Percentiles rank a stretch among this genome's conserved stretches.
These are phyloP conservation scores for Syzygium syzygioides DNA, from an alignment of 441 rosid species.

Conservation along the genomic window DNA sequence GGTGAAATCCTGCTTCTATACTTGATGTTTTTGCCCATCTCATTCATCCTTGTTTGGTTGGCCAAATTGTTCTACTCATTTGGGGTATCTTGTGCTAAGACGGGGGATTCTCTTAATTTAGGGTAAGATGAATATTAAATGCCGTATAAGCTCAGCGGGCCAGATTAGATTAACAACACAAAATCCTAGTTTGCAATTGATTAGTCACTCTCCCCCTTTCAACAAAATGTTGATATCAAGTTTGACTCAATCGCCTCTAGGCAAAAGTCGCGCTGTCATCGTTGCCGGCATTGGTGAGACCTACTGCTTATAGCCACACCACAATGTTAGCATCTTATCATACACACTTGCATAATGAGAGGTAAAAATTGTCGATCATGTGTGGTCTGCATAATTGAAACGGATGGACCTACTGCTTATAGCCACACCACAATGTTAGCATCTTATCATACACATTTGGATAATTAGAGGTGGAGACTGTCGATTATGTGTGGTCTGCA, in stretches of 20 bases:
- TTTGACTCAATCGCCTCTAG: background rate
- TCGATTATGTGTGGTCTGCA: background rate
- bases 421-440: background rate
- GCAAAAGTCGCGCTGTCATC: background rate
- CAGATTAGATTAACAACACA: background rate
- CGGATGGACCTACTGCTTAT: background rate
- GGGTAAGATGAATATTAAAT: background rate
- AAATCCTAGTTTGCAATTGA: background rate
- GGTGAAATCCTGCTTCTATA: background rate
- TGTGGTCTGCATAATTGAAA: background rate
- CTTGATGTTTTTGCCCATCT: background rate
- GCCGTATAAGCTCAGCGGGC: background rate
- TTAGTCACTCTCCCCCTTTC: background rate
- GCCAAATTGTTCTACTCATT: background rate
- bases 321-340: background rate
- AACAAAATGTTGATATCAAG: background rate
- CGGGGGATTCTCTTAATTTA: background rate
- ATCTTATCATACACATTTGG: background rate
- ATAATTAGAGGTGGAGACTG: background rate
- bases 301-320: background rate
- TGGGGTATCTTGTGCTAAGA: background rate
- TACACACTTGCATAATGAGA: fast-evolving
- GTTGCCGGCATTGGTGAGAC: background rate
- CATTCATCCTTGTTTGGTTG: background rate
- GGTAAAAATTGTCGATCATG: background rate